These are phyloP conservation scores for Alternaria postmessia DNA, from an alignment of 2,329 filamentous ascomycete species.

Conservation along the genomic window DNA sequence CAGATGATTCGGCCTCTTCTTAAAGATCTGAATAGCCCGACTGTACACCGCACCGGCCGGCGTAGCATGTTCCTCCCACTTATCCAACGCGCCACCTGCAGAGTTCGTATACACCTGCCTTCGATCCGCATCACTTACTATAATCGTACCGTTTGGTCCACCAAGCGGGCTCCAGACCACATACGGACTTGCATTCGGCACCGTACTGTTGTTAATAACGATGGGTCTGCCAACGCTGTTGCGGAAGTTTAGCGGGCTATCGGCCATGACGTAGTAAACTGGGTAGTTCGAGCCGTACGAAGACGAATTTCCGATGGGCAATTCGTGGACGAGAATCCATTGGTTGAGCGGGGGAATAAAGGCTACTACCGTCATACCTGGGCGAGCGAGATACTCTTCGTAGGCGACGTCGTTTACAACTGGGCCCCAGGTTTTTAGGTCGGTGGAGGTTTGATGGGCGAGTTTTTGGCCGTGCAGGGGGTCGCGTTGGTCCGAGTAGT, in stretches of 20 bases:
- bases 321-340: slow-evolving; percentile 35
- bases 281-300: slow-evolving; percentile 30
- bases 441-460: slow-evolving; percentile 28
- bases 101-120: slow-evolving; percentile 30
- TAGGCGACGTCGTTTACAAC: slow-evolving; percentile 26
- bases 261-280: slow-evolving; percentile 33
- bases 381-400: slow-evolving; percentile 21
- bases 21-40: slow-evolving; percentile 29
- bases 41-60: slow-evolving; percentile 30
- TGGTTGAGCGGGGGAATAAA: slow-evolving; percentile 30
- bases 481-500: slow-evolving; percentile 40
- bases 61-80: slow-evolving; percentile 30
- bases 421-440: slow-evolving; percentile 33
- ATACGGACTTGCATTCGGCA: slow-evolving; percentile 29
- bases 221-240: slow-evolving; percentile 22
- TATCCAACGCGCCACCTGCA: slow-evolving; percentile 22
- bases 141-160: slow-evolving; percentile 32
- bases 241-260: slow-evolving; percentile 28
- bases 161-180: slow-evolving; percentile 34
- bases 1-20: slow-evolving; percentile 22
- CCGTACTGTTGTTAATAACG: slow-evolving; percentile 26
- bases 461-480: slow-evolving; percentile 36
- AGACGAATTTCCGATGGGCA: slow-evolving; percentile 23
- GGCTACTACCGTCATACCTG: slow-evolving; percentile 34
- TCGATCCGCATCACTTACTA: slow-evolving; percentile 28